phyloP scores from a whole-genome alignment of 2,329 filamentous ascomycete genomes.

The Seiridium unicorne region DNA sequence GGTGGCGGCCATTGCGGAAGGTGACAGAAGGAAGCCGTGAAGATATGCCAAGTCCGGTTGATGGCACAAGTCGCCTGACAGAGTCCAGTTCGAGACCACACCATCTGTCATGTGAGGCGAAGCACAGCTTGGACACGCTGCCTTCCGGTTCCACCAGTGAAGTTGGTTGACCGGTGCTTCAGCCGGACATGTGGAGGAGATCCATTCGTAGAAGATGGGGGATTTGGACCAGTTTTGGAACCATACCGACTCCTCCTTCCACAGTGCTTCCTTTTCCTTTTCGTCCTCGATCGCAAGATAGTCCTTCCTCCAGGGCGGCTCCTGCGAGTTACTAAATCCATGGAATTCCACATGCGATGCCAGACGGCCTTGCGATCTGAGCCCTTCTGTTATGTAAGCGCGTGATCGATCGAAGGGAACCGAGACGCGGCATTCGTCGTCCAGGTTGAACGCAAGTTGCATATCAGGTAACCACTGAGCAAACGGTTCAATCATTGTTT shows the following conservation, averaged over 20 bases:
- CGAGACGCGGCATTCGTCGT: constrained; percentile 49
- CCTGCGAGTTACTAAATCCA: constrained; percentile 18
- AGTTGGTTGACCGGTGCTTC: constrained; percentile 39
- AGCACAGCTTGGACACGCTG: constrained; percentile 29
- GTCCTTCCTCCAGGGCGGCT: constrained; percentile 20
- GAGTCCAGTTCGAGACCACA: constrained; percentile 40
- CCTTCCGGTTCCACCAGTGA: constrained; percentile 38
- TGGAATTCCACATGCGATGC: constrained; percentile 17
- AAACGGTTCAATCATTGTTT: constrained; percentile 38
- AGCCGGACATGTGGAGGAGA: constrained; percentile 42
- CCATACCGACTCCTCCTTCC: constrained; percentile 19
- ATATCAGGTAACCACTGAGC: constrained; percentile 46
- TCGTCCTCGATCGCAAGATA: constrained; percentile 19
- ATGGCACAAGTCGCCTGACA: constrained; percentile 46
- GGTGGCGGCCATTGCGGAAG: constrained; percentile 39
- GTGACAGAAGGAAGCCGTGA: constrained; percentile 50
- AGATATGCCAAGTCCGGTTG: constrained; percentile 46
- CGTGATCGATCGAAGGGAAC: constrained; percentile 41
- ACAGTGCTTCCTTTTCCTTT: constrained; percentile 18
- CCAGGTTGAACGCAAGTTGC: constrained; percentile 50
- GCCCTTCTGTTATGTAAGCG: constrained; percentile 27
- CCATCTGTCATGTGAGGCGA: constrained; percentile 36
- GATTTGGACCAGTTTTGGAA: constrained; percentile 23
- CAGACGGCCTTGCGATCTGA: constrained; percentile 20
- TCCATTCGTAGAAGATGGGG: constrained; percentile 33